These are phyloP conservation scores for Fusarium domesticum DNA, from an alignment of 2,329 filamentous ascomycete genomes.

Conservation along the genomic window DNA sequence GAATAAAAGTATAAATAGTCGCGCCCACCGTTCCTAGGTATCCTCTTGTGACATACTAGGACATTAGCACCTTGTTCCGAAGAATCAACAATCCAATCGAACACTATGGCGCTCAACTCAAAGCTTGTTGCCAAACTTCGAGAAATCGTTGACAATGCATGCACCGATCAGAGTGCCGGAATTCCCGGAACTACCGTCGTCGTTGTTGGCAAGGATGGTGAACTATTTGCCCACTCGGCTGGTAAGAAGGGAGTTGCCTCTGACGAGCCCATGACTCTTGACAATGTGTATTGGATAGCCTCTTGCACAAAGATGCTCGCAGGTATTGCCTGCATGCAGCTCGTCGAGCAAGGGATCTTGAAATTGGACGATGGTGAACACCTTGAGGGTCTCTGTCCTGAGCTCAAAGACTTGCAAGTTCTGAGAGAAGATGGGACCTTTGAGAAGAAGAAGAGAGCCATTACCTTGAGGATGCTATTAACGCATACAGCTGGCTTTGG, in stretches of 20 bases:
- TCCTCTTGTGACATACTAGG: too few species aligned
- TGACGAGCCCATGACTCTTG: slow-evolving; percentile 53
- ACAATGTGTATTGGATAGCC: slow-evolving; percentile 59
- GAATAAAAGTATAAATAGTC: not conserved
- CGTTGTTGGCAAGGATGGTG: slow-evolving; percentile 46
- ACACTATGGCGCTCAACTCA: slow-evolving; percentile 18
- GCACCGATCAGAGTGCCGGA: slow-evolving; percentile 35
- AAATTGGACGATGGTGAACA: slow-evolving; percentile 47
- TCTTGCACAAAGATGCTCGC: slow-evolving; percentile 57
- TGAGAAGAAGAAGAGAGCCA: slow-evolving; percentile 45
- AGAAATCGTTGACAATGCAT: slow-evolving; percentile 37
- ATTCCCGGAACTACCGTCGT: slow-evolving; percentile 47
- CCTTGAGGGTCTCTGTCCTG: slow-evolving; percentile 47
- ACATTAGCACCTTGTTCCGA: too few species aligned
- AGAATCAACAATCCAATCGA: not conserved
- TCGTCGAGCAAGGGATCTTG: slow-evolving; percentile 51
- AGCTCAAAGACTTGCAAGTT: slow-evolving; percentile 48
- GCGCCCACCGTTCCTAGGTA: not conserved
- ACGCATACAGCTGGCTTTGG: slow-evolving; percentile 56
- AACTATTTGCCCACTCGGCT: slow-evolving; percentile 46
- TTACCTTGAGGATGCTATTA: slow-evolving; percentile 58
- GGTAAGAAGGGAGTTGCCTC: slow-evolving; percentile 45
- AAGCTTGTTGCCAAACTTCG: slow-evolving; percentile 14
- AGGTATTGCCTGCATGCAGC: slow-evolving; percentile 54
- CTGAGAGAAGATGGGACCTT: slow-evolving; percentile 37